phyloP scores from a whole-genome alignment of 257 asterid genomes.

The Solanum pimpinellifolium region DNA sequence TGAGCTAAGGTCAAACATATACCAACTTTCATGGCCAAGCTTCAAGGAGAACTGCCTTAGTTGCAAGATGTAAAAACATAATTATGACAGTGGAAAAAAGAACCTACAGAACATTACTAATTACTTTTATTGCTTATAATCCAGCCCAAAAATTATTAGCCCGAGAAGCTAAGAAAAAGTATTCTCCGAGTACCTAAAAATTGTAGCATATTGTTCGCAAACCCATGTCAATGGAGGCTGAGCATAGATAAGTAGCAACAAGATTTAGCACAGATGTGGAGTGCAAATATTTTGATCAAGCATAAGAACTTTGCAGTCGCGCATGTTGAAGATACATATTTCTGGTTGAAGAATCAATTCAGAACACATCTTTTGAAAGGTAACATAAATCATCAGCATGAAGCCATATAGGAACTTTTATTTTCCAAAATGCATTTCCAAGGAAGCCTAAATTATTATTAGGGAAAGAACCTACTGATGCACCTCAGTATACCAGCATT shows the following conservation, averaged over 20 bases:
- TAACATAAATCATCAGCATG: not conserved
- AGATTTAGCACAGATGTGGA: not conserved
- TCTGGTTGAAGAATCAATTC: not conserved
- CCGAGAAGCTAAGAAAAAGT: not conserved
- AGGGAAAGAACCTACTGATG: not conserved
- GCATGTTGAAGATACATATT: not conserved
- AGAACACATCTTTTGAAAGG: not conserved
- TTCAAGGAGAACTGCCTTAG: not conserved
- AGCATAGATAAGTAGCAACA: not conserved
- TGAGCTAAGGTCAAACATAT: slow-evolving; percentile 12
- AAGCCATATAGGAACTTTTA: not conserved
- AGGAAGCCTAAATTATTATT: not conserved
- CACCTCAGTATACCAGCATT: not conserved
- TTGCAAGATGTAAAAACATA: not conserved
- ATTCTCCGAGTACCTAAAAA: not conserved
- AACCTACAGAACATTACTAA: not conserved
- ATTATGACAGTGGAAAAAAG: not conserved
- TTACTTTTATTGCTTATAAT: not conserved
- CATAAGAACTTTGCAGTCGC: not conserved
- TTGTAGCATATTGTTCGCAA: not conserved
- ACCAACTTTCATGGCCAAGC: not conserved
- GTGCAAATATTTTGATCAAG: not conserved
- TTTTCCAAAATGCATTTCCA: not conserved
- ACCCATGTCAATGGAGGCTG: not conserved
- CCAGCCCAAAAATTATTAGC: not conserved